Evolutionary conservation across 1,139 yeast genomes (phyloP).

Genomic region (Zygoascus sp.): DNA sequence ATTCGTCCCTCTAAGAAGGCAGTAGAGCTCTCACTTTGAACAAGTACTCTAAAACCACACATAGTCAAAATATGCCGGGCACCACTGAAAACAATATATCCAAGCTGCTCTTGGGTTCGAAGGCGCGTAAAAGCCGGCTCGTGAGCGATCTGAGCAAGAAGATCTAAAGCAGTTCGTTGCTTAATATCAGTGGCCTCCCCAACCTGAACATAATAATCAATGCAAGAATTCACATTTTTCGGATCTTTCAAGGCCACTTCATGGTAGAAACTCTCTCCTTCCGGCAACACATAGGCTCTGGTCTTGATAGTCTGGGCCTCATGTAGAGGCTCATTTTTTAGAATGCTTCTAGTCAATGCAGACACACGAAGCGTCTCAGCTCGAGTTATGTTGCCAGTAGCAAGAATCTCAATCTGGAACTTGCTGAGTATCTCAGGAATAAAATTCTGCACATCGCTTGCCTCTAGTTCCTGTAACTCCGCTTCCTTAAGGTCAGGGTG

Average conservation of each 20-base stretch:
- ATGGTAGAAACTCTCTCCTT: constrained; percentile 44
- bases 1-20: constrained; percentile 74
- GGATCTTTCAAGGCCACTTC: constrained; percentile 56
- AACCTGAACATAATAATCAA: constrained; percentile 71
- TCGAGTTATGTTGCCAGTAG: constrained; percentile 71
- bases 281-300: constrained; percentile 49
- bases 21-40: constrained; percentile 81
- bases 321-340: constrained; percentile 32
- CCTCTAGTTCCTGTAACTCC: constrained; percentile 47
- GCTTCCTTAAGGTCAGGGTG: constrained; percentile 55
- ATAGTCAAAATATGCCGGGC: constrained; percentile 64
- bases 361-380: constrained; percentile 52
- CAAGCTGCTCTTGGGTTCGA: constrained; percentile 88
- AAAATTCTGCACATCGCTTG: constrained; percentile 48
- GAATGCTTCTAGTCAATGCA: constrained; percentile 38
- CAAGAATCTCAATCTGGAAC: constrained; percentile 61
- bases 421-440: constrained; percentile 43
- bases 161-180: constrained; percentile 50
- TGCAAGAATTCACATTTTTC: constrained; percentile 76
- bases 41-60: constrained; percentile 69
- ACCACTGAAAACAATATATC: constrained; percentile 85
- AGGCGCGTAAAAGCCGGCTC: constrained; percentile 89
- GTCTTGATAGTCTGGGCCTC: constrained; percentile 42
- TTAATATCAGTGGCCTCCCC: constrained; percentile 44
- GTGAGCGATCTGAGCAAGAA: constrained; percentile 64